Base-by-base conservation (phyloP, 179 eudicot species). In the Drosera spatulata region DNA sequence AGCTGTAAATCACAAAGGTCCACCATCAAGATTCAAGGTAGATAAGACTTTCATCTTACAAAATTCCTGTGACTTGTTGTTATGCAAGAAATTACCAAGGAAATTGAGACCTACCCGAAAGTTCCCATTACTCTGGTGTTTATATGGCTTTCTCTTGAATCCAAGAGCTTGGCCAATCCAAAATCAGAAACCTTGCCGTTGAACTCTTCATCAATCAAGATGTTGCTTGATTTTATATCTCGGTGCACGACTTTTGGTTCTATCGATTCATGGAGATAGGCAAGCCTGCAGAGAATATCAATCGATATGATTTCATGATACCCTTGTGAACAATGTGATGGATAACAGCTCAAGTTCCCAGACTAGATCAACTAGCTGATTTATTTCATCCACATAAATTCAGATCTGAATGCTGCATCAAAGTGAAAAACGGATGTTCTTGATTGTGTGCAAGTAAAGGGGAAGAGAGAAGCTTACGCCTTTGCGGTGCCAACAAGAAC, bases 151-250 rank as follows among this genome's bases (percentile, higher is more conserved):
- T 90, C 93, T 69, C 97, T 93, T 37, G 97, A 77, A 69, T 73
- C 97, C 83, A 90, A 75, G 66, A 90, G 95, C 83, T 90, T 90
- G 60, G 97, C 95, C 80, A 90, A 79, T 72, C 97, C 97, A 77
- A 90, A 90, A 71, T 90, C 97, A 56, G 97, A 90, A 51, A 90
- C 79, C 63, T 90, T 87, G n/a, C 83, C 81, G 63, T 85, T 87
- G 66, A 90, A 90, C 46, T 90, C 97, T 68, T 77, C 70, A 67
- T 87, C 95, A 41, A 86, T 90, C 70, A 90, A 74, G 56, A 90
- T 90, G 69, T 90, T 90, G 81, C 97, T 87, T 53, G 97, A 84
- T 79, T 90, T 90, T 66, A 87, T 90, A 75, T 90, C 97, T 40
- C 97, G 87, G 61, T 90, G 95, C 50, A 90, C 81, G 55, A 90